phyloP scores from a whole-genome alignment of 768 basidiomycete species.

The Lactarius quietus region DNA sequence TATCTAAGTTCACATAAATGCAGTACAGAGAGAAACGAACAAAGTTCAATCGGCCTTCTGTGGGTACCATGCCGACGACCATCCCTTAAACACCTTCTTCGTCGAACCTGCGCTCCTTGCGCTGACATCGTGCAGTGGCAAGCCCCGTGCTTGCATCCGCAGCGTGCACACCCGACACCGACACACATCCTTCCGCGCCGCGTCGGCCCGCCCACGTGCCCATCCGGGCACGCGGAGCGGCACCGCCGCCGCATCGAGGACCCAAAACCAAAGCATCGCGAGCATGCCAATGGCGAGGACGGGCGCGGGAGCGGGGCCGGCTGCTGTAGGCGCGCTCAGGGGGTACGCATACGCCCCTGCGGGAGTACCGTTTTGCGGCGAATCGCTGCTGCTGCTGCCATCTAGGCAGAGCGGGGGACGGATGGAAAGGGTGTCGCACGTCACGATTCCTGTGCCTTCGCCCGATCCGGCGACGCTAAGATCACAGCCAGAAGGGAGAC shows the following conservation, averaged over 20 bases:
- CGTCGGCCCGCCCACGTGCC: neutral
- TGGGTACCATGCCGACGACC: neutral
- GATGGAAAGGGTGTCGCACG: neutral
- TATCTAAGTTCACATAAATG: neutral
- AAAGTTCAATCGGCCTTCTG: neutral
- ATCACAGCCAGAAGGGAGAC: neutral
- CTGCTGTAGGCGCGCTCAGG: neutral
- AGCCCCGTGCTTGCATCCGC: slow-evolving; percentile 15
- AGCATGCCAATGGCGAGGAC: neutral
- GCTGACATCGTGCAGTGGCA: slow-evolving; percentile 11
- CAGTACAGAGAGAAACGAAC: neutral
- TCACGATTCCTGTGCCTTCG: neutral
- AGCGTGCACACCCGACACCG: slow-evolving; percentile 22
- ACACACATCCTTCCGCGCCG: slow-evolving; percentile 1
- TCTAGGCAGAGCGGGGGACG: neutral
- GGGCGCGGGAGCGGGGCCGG: neutral
- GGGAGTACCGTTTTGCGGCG: neutral
- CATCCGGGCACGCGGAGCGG: neutral
- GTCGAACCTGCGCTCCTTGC: neutral
- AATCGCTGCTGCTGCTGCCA: neutral
- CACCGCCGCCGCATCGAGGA: slow-evolving; percentile 1
- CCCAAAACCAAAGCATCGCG: slow-evolving; percentile 13
- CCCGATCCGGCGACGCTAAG: neutral
- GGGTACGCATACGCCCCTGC: neutral
- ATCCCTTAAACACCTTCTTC: neutral